phyloP scores from a whole-genome alignment of 306 rosid genomes.

The Cicer cuneatum region DNA sequence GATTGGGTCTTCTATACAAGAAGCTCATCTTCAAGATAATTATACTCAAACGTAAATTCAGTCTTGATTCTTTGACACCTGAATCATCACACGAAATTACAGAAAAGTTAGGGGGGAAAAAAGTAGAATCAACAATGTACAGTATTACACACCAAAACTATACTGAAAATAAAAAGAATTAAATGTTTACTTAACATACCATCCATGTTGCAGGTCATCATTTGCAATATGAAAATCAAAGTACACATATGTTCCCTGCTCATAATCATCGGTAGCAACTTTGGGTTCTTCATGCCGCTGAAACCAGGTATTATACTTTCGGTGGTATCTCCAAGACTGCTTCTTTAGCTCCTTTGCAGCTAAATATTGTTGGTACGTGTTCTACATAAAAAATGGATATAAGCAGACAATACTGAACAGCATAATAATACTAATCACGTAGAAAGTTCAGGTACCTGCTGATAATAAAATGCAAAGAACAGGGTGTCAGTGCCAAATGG shows the following conservation, averaged over 20 bases:
- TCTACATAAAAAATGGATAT: slow-evolving; percentile 56
- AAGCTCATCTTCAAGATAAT: slow-evolving; percentile 94
- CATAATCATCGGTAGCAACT: slow-evolving; percentile 97
- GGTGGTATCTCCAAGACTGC: slow-evolving; percentile 99
- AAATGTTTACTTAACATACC: slow-evolving; percentile 58
- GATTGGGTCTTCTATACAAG: slow-evolving; percentile 61
- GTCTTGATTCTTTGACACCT: slow-evolving; percentile 99
- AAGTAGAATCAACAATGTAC: slow-evolving; percentile 20
- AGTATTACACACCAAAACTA: slow-evolving; percentile 7
- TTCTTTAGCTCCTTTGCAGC: slow-evolving; percentile 98
- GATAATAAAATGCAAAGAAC: slow-evolving; percentile 93
- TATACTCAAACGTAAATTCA: slow-evolving; percentile 91
- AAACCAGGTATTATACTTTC: slow-evolving; percentile 94
- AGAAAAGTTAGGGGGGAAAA: slow-evolving; percentile 20
- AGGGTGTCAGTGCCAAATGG: slow-evolving; percentile 77
- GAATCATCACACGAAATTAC: slow-evolving; percentile 46
- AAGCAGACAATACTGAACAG: slow-evolving; percentile 34
- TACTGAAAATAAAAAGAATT: slow-evolving; percentile 19
- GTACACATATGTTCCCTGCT: slow-evolving; percentile 95
- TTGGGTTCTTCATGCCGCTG: slow-evolving; percentile 98
- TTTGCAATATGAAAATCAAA: slow-evolving; percentile 89
- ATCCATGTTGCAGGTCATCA: slow-evolving; percentile 91
- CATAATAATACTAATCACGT: slow-evolving; percentile 12
- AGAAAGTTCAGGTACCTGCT: slow-evolving; percentile 66
- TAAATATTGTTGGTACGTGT: slow-evolving; percentile 92